Percentiles rank a stretch among this genome's conserved stretches.
Evolutionary conservation across 2,329 filamentous ascomycete genomes (phyloP).

Genomic region (Chalaropsis thielavioides): DNA sequence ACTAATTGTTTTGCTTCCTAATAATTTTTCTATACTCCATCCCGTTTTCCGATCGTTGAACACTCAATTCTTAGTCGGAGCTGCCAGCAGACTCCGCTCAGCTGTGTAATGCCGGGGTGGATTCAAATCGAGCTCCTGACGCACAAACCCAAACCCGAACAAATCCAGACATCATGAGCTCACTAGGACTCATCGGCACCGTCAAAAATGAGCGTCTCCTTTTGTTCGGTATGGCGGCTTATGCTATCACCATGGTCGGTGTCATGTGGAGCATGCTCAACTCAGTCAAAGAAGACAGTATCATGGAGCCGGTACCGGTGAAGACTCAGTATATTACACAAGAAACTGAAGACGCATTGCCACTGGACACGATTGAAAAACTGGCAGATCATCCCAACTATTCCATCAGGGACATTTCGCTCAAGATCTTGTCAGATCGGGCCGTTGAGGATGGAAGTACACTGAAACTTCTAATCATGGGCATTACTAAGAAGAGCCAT

Average conservation of each 20-base stretch:
- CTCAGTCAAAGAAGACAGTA: slow-evolving; percentile 47
- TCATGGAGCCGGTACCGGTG: slow-evolving; percentile 48
- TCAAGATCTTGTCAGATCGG: slow-evolving; percentile 41
- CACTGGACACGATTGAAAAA: slow-evolving; percentile 49
- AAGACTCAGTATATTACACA: slow-evolving; percentile 62
- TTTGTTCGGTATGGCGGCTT: slow-evolving; percentile 39
- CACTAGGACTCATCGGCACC: slow-evolving; percentile 17
- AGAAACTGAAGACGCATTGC: slow-evolving; percentile 58
- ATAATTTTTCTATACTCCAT: not conserved
- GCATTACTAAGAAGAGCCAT: slow-evolving; percentile 44
- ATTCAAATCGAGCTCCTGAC: not conserved
- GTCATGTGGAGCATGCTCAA: slow-evolving; percentile 44
- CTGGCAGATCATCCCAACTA: slow-evolving; percentile 57
- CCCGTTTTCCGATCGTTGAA: not conserved
- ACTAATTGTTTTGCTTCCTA: not conserved
- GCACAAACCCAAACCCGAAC: slow-evolving; percentile 4
- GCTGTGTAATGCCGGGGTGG: not conserved
- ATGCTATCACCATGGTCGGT: slow-evolving; percentile 43
- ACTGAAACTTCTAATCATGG: slow-evolving; percentile 38
- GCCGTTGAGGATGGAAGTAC: slow-evolving; percentile 43
- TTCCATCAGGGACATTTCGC: slow-evolving; percentile 54
- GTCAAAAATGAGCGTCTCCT: slow-evolving; percentile 39
- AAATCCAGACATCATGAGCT: slow-evolving; percentile 8
- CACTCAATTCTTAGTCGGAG: not conserved
- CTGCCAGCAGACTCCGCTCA: not conserved